Conservation (phyloP, 768 basidiomycete genomes). For the Agaricus bisporus region DNA sequence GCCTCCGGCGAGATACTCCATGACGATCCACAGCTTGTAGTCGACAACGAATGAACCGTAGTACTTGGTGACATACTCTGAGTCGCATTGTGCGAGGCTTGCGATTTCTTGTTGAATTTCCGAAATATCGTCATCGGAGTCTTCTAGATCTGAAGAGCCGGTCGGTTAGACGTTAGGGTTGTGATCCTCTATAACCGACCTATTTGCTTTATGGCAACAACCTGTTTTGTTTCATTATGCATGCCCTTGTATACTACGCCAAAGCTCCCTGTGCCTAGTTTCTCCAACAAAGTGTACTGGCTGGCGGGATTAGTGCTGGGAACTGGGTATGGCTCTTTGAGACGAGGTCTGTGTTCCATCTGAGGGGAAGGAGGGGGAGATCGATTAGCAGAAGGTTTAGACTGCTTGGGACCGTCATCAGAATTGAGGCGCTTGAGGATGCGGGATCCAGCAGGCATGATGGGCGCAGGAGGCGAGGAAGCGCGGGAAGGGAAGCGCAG, state of each 20-base stretch:
- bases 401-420: slow-evolving; percentile 24
- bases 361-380: slow-evolving; percentile 49
- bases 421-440: slow-evolving; percentile 9
- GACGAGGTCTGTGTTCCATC: slow-evolving; percentile 33
- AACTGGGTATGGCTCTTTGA: slow-evolving; percentile 59
- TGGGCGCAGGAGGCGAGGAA: slow-evolving; percentile 8
- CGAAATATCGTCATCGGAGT: slow-evolving; percentile 96
- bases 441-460: slow-evolving; percentile 12
- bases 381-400: slow-evolving; percentile 28
- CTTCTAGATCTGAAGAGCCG: slow-evolving; percentile 73
- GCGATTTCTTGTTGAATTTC: slow-evolving; percentile 99
- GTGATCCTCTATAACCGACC: slow-evolving; percentile 42
- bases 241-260: slow-evolving; percentile 97
- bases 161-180: slow-evolving; percentile 5
- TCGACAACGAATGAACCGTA: slow-evolving; percentile 95
- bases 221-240: slow-evolving; percentile 89
- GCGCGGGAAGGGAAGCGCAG: slow-evolving; percentile 7
- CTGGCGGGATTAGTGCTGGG: slow-evolving; percentile 79
- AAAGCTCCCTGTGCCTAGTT: slow-evolving; percentile 96
- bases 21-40: slow-evolving; percentile 98
- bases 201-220: slow-evolving; percentile 98
- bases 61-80: slow-evolving; percentile 93
- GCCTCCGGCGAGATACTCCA: slow-evolving; percentile 99
- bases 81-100: slow-evolving; percentile 92
- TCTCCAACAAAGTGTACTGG: slow-evolving; percentile 90